Evolutionary conservation across 2,329 filamentous ascomycete genomes (phyloP), one percentile per base, ranked within the genome.

Genomic region (Fusarium torulosum): DNA sequence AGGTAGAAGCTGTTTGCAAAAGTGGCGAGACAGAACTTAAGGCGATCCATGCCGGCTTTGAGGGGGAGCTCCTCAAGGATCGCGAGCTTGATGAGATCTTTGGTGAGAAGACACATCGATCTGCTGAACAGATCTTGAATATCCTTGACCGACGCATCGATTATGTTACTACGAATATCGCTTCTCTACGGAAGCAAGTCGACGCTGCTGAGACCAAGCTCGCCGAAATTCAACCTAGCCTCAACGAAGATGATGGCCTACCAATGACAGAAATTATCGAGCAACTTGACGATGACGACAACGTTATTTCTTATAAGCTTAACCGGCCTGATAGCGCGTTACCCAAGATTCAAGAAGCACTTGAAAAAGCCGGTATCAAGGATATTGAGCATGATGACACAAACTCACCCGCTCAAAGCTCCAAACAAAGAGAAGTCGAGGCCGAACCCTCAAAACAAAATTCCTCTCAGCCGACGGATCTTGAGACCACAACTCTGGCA

Each of bases 191-290:
- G 75, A 93, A 91, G 74, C 89, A 93, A 72, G 81, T 96, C 20
- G 85, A 88, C 60, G 79, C 83, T 2, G 88, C 88, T 8, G 90
- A 97, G 77, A 85, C 90, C 63, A 91, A 91, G 73, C 81, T 95
- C 47, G 87, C 88, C 17, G 87, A 87, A 11, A 86, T 84, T 56
- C 84, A 89, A 23, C 86, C 89, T 1, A 88, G 89, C 53, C 82
- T 85, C 43, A 83, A 82, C 52, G 88, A 91, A 62, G 90, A 91
- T 62, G 88, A 89, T 14, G 90, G 89, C 2, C 82, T 94, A 51
- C 92, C 94, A 1, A 86, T 98, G 59, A 94, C 91, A 31, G 96
- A 98, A 72, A 98, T 99, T 68, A 84, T 93, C 54, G 96, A 99
- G 79, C 89, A 97, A 80, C 83, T 98, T 23, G 96, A 98, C 74